Percentiles rank a stretch among this genome's conserved stretches.
These are phyloP conservation scores for Rhizopogon rudus DNA, from an alignment of 768 basidiomycete species.

Conservation along the genomic window DNA sequence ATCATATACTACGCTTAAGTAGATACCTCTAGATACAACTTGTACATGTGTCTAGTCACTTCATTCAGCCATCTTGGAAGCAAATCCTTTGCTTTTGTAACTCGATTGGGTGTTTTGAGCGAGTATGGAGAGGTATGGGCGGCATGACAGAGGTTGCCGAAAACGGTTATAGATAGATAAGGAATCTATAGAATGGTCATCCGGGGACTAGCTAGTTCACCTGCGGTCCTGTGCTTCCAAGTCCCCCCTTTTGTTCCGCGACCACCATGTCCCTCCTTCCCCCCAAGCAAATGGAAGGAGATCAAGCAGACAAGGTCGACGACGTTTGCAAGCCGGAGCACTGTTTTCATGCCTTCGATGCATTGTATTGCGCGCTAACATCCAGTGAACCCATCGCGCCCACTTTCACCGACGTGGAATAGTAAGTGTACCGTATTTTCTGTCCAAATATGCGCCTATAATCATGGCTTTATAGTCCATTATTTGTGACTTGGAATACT, in stretches of 20 bases:
- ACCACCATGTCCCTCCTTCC: constrained; percentile 53
- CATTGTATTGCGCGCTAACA: constrained; percentile 73
- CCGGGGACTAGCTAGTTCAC: no score
- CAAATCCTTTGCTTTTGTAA: constrained; percentile 2
- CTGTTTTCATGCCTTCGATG: constrained; percentile 78
- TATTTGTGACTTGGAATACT: constrained; percentile 97
- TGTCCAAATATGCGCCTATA: neutral
- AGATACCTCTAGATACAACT: constrained; percentile 32
- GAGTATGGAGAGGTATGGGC: neutral
- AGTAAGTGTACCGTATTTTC: constrained; percentile 42
- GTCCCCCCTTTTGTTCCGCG: constrained; percentile 16
- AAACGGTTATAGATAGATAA: constrained; percentile 15
- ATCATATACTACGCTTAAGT: constrained; percentile 34
- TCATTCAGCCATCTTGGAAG: constrained; percentile 4
- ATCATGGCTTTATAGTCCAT: constrained; percentile 37
- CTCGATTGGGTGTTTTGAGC: neutral
- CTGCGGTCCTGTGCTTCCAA: no score
- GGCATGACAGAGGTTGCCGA: constrained; percentile 10
- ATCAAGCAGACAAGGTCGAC: constrained; percentile 33
- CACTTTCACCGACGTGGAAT: constrained; percentile 68
- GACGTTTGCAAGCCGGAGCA: constrained; percentile 65
- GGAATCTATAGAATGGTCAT: no score
- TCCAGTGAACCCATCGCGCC: constrained; percentile 47
- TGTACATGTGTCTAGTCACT: constrained; percentile 31
- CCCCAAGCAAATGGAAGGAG: constrained; percentile 40